Base-by-base conservation (phyloP, 257 asterid species). In the Paulownia fortunei region DNA sequence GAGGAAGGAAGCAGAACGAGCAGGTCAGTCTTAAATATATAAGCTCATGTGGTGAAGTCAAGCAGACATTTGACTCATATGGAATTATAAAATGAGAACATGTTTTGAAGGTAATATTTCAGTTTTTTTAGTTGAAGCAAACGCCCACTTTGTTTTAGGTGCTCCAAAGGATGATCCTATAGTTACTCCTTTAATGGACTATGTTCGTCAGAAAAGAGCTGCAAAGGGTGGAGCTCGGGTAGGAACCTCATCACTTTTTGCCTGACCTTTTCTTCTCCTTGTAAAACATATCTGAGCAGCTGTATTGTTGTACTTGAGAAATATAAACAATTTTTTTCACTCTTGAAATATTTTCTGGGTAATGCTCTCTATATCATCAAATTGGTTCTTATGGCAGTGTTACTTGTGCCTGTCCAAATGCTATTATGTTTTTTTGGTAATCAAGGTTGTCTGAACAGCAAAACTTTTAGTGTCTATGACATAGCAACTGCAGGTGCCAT, bases 1-100 rank as follows among this genome's bases (percentile, higher is more conserved):
- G 84, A 89, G 98, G 69, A 93, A 83, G 89, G 99, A 96, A 91
- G 99, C 99, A 76, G 98, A 92, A 79, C 94, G 97, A 74, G 95
- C 96, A 72, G 98, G 99, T 96, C 39, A 77, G 93, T 81, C 79
- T 75, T 78, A 68, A 71, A 26, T 69, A 34, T 34, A 69, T 76
- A 44, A 59, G 39, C 36, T 56, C 63, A 49, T 62, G 32, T 36
- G 39, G 8, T 49, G 80, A 42, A 76, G 27, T 49, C 74, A 62
- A 58, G 42, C 61, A 18, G 46, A 41, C 16, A 37, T 55, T 32
- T 71, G 81, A 84, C 92, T 58, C 88, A 82, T 15, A 73, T 69
- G 47, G 10, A 47, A 51, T 55, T 55, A 61, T 64, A 60, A 52
- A 62, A 65, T 23, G 72, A 62, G 30, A 55, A 62, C 37, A 39